phyloP scores from a whole-genome alignment of 1,139 yeast genomes.

The Torulaspora globosa region DNA sequence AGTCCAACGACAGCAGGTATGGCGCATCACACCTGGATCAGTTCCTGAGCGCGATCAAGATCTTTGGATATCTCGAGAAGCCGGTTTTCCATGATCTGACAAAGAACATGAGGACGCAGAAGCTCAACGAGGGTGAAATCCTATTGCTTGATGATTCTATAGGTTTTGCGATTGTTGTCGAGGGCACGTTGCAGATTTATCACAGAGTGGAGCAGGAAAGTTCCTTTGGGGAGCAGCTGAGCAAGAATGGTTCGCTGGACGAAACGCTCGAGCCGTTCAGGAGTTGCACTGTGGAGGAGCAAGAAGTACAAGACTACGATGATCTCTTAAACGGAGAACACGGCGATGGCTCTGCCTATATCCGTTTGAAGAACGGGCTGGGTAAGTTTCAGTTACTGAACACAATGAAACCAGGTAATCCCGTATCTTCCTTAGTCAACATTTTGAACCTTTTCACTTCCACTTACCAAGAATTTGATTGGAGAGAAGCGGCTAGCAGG shows the following conservation, averaged over 20 bases:
- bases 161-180: slow-evolving; percentile 93
- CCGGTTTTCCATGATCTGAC: slow-evolving; percentile 92
- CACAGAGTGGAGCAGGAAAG: slow-evolving; percentile 44
- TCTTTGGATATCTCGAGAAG: slow-evolving; percentile 87
- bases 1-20: slow-evolving; percentile 17
- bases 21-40: slow-evolving; percentile 68
- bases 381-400: slow-evolving; percentile 67
- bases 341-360: slow-evolving; percentile 26
- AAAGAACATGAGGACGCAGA: slow-evolving; percentile 85
- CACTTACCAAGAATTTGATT: slow-evolving; percentile 7
- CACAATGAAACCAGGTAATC: slow-evolving; percentile 80
- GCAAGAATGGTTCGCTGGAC: slow-evolving; percentile 2
- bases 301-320: slow-evolving; percentile 7
- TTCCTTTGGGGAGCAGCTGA: slow-evolving; percentile 4
- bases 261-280: neutral
- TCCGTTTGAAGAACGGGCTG: slow-evolving; percentile 44
- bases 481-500: slow-evolving; percentile 4
- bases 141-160: slow-evolving; percentile 65
- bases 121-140: slow-evolving; percentile 71
- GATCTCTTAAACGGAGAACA: slow-evolving; percentile 7
- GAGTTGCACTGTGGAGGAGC: slow-evolving; percentile 6
- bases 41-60: slow-evolving; percentile 83
- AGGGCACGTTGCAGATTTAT: slow-evolving; percentile 80
- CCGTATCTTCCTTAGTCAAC: slow-evolving; percentile 76
- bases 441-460: slow-evolving; percentile 65